Base-by-base conservation (phyloP, 2,329 filamentous ascomycete species). In the Aspergillus transmontanensis region DNA sequence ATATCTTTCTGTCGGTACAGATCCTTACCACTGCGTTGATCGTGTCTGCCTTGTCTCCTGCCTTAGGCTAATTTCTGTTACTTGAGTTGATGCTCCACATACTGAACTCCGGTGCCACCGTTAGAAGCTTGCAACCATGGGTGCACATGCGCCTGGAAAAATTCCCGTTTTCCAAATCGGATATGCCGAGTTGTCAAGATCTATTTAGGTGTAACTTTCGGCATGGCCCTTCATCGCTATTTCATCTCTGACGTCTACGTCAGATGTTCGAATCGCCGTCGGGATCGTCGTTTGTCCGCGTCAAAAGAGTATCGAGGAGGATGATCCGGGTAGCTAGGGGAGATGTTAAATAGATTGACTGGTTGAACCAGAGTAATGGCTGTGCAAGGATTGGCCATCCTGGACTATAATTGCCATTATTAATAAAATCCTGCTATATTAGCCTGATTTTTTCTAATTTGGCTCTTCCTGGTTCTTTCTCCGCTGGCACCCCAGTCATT, bases 181-280 rank as follows among this genome's bases (percentile, higher is more conserved):
- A 55, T 36, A 39, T 55, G 28, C 51, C 51, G 51, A 55, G 30
- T 39, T 39, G 51, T 23, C 21, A 55, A 55, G 51, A 55, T 55
- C 51, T 23, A 55, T 55, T 30, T 26, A 54, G 26, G 26, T 50
- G 51, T 36, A 34, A 36, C 51, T 54, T 54, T 36, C 51, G 30
- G 51, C 19, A 54, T n/a, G 51, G 30, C 11, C 51, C 51, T 54
- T 54, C 23, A 11, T 28, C 26, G 23, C 30, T 54, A 54, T 36
- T 36, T 54, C 30, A 54, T 54, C 51, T 55, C 51, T 55, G 32
- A 39, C 34, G 26, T 39, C 51, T 55, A 55, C 51, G 51, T 39
- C 51, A 55, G 32, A 55, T 41, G 51, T 21, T 16, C 30, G 21
- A 39, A 28, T 55, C 30, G 34, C 32, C 23, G 30, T 23, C 51